Percentiles rank a stretch among this genome's conserved stretches.
phyloP scores from a whole-genome alignment of 495 filamentous ascomycete species.

The Letharia columbiana region DNA sequence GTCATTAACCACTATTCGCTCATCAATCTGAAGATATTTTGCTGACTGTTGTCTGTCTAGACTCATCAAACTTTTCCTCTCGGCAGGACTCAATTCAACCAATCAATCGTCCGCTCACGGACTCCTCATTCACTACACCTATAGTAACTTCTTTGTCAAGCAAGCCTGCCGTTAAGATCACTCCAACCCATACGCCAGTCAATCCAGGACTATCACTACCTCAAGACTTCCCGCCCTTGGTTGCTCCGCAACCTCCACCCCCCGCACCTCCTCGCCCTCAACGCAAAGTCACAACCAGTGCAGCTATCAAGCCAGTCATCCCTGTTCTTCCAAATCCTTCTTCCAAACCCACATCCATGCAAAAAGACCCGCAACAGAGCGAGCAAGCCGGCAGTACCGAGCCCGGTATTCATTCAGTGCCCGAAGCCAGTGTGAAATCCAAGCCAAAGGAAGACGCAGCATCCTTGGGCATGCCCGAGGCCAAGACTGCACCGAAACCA shows the following conservation, averaged over 20 bases:
- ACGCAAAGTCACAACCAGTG: conserved; percentile 7
- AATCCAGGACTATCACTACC: conserved; percentile 23
- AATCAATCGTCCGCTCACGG: not conserved
- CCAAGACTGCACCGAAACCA: not conserved
- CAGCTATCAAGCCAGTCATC: conserved; percentile 27
- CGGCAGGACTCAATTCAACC: not conserved
- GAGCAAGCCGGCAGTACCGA: conserved; percentile 16
- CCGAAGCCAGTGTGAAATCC: conserved; percentile 19
- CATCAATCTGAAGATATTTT: not conserved
- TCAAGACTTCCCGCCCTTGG: conserved; percentile 48
- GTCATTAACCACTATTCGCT: not conserved
- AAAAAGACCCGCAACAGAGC: conserved; percentile 25
- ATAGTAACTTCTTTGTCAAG: not conserved
- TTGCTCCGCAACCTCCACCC: conserved; percentile 28
- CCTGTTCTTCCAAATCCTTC: conserved; percentile 24
- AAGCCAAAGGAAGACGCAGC: conserved; percentile 16
- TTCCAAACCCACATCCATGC: conserved; percentile 25
- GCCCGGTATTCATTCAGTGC: conserved; percentile 21
- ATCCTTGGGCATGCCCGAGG: not conserved
- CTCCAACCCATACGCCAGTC: conserved; percentile 17
- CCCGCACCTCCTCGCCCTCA: conserved; percentile 10
- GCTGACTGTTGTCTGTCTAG: not conserved
- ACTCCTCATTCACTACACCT: not conserved
- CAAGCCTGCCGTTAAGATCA: conserved; percentile 3
- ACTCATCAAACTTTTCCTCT: not conserved